These are phyloP conservation scores for Sclerotinia nivalis DNA, from an alignment of 2,329 filamentous ascomycete species.

Conservation along the genomic window DNA sequence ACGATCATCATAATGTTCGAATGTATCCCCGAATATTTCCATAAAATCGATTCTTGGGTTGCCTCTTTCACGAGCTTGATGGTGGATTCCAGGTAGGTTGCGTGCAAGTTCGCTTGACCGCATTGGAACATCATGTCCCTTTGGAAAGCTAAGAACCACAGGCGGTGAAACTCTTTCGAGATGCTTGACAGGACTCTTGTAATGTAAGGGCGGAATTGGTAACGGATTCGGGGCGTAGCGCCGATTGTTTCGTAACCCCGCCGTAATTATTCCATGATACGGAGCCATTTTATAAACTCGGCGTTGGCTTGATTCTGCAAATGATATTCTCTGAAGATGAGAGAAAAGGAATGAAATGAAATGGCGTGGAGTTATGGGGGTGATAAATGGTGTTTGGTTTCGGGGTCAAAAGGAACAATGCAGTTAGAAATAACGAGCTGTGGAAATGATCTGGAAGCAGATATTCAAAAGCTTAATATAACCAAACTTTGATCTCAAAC, in stretches of 20 bases:
- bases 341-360: background rate
- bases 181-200: conserved; percentile 13
- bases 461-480: background rate
- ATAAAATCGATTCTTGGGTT: conserved; percentile 14
- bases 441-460: background rate
- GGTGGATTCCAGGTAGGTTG: conserved; percentile 19
- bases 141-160: conserved; percentile 9
- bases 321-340: background rate
- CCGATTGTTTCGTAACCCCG: conserved; percentile 12
- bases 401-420: background rate
- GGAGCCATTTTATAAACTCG: conserved; percentile 18
- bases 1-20: conserved; percentile 15
- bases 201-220: conserved; percentile 1
- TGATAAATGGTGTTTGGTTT: background rate
- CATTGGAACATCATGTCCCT: conserved; percentile 1
- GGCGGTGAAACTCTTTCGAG: conserved; percentile 6
- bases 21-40: conserved; percentile 4
- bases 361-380: too few species aligned
- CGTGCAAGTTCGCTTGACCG: conserved; percentile 4
- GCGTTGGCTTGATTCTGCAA: background rate
- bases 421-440: background rate
- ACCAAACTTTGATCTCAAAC: background rate
- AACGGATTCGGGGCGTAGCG: background rate
- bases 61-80: conserved; percentile 17
- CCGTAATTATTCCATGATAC: conserved; percentile 22